Evolutionary conservation across 2,329 filamentous ascomycete genomes (phyloP).

Genomic region (Xylaria sp.): DNA sequence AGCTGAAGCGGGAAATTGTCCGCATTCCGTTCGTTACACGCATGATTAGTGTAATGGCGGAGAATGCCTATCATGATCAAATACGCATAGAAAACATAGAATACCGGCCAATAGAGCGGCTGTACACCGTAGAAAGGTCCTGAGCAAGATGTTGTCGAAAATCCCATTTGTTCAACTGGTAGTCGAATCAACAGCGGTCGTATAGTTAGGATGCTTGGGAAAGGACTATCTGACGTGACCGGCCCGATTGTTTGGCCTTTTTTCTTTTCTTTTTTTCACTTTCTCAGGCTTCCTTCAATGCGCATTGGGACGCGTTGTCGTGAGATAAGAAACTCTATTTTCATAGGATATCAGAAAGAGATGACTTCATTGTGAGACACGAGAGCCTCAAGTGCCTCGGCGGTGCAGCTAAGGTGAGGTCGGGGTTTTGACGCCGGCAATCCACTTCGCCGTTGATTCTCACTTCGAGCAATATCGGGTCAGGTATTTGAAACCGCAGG

Average conservation of each 20-base stretch:
- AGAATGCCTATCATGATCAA: not conserved
- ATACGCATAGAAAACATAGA: not conserved
- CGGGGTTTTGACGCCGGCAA: not conserved
- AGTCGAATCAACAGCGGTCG: not conserved
- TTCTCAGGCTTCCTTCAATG: too few species aligned
- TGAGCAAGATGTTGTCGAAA: not conserved
- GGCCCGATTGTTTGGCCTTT: not conserved
- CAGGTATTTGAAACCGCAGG: conserved; percentile 6
- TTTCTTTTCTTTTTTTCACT: not conserved
- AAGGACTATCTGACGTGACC: not conserved
- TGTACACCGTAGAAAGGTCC: not conserved
- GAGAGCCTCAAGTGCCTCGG: not conserved
- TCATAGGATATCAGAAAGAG: not conserved
- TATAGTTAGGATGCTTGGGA: not conserved
- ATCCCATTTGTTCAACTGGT: not conserved
- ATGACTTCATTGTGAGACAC: not conserved
- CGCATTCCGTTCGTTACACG: not conserved
- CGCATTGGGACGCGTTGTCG: not conserved
- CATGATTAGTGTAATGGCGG: not conserved
- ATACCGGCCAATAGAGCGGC: not conserved
- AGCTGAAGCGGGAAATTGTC: not conserved
- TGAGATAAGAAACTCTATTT: not conserved
- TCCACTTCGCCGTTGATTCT: not conserved
- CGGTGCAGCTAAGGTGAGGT: not conserved
- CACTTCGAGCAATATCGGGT: not conserved